Evolutionary conservation across 2,329 filamentous ascomycete genomes (phyloP).

Genomic region (Ceratocystis lukuohia): DNA sequence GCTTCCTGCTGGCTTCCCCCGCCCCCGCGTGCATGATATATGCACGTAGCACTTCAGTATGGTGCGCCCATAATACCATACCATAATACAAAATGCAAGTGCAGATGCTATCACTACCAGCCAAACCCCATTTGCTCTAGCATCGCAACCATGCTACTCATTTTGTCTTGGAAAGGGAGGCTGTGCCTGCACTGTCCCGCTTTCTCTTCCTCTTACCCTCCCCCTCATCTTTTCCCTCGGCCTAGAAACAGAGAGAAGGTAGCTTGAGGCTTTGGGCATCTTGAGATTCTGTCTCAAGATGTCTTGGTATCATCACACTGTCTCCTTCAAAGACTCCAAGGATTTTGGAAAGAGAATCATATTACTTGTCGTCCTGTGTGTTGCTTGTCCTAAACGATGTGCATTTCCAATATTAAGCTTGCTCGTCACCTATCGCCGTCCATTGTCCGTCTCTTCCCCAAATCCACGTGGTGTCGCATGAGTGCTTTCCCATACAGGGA

Average conservation of each 20-base stretch:
- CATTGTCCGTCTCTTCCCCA: not conserved
- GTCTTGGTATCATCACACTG: not conserved
- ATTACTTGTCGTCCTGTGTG: not conserved
- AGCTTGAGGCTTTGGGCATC: not conserved
- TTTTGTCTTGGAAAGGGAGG: not conserved
- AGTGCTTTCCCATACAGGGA: not conserved
- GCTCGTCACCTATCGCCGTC: not conserved
- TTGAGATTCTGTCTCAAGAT: not conserved
- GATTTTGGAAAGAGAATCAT: too few relatives aligned
- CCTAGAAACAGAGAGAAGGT: not conserved
- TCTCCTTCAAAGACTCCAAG: not conserved
- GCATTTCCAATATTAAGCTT: not conserved
- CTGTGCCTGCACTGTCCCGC: not conserved
- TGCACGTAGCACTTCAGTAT: not conserved
- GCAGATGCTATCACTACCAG: not conserved
- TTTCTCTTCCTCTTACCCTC: not conserved
- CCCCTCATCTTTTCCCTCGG: too few relatives aligned
- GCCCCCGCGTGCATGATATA: not conserved
- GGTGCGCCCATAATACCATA: not conserved
- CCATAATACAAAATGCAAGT: not conserved
- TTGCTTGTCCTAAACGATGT: not conserved
- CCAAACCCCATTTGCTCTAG: not conserved
- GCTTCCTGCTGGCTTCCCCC: not conserved
- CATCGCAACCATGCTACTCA: not conserved
- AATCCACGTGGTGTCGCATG: not conserved